Percentiles rank a stretch among this genome's conserved stretches.
Evolutionary conservation across 108 stramenopile genomes (phyloP).

Genomic region (Skeletonema costatum): DNA sequence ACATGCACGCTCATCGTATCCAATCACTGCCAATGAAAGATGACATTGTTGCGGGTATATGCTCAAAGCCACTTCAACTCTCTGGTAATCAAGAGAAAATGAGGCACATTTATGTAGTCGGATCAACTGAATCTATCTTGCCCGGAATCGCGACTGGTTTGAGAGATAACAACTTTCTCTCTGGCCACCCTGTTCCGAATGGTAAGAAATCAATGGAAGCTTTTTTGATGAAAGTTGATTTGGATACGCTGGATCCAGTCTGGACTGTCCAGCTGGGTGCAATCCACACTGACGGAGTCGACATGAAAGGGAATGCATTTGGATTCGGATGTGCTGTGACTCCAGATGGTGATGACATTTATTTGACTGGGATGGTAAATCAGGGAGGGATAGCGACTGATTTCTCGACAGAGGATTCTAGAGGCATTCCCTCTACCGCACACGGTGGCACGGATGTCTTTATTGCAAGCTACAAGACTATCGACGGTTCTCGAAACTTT

Average conservation of each 20-base stretch:
- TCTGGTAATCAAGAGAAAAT: conserved; percentile 28
- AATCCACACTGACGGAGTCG: not conserved
- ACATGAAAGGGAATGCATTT: conserved; percentile 39
- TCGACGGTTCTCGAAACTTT: conserved; percentile 41
- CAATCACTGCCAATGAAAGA: conserved; percentile 19
- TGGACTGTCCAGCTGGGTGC: conserved; percentile 60
- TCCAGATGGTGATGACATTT: conserved; percentile 58
- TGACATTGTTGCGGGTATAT: conserved; percentile 44
- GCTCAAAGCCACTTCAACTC: conserved; percentile 21
- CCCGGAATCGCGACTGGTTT: conserved; percentile 9
- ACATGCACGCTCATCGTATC: conserved; percentile 29
- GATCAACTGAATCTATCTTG: conserved; percentile 44
- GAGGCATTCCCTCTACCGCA: conserved; percentile 2
- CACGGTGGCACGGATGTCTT: conserved; percentile 58
- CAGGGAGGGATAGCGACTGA: conserved; percentile 48
- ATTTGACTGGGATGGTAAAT: conserved; percentile 61
- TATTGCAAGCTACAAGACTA: conserved; percentile 48
- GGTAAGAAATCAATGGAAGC: conserved; percentile 45
- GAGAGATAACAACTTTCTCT: conserved; percentile 20
- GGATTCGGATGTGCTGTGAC: conserved; percentile 66
- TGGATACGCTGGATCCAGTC: conserved; percentile 45
- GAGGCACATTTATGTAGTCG: conserved; percentile 51
- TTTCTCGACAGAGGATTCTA: conserved; percentile 14
- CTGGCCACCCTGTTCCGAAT: conserved; percentile 6
- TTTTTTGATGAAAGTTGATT: conserved; percentile 53